Percentiles rank a stretch among this genome's conserved stretches.
phyloP scores from a whole-genome alignment of 345 rosid genomes.

The Eucalyptus sp. region DNA sequence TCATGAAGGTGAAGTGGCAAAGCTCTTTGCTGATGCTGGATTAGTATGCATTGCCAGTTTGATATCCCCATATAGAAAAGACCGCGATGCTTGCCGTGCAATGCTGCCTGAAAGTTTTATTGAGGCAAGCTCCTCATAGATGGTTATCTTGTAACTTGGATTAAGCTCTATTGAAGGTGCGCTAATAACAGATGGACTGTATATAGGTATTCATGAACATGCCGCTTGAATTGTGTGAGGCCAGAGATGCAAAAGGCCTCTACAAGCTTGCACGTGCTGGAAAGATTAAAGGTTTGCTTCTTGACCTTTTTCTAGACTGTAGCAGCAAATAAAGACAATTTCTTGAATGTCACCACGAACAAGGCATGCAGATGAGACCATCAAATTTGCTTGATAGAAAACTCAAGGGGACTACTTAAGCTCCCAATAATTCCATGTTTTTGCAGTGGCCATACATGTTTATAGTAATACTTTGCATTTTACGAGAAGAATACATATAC shows the following conservation, averaged over 20 bases:
- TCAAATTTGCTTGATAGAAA: background rate
- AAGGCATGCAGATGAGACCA: background rate
- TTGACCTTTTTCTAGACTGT: background rate
- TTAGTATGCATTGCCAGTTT: conserved; percentile 82
- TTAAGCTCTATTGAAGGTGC: background rate
- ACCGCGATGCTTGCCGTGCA: conserved; percentile 79
- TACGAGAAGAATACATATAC: background rate
- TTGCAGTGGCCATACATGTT: background rate
- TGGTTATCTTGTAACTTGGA: background rate
- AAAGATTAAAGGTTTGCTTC: conserved; percentile 62
- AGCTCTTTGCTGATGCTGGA: conserved; percentile 91
- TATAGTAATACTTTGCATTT: background rate
- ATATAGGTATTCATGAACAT: conserved; percentile 84
- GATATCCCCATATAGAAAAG: conserved; percentile 87
- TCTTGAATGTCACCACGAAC: background rate
- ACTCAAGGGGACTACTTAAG: background rate
- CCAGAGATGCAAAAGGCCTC: conserved; percentile 83
- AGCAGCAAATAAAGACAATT: background rate
- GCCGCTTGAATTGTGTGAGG: conserved; percentile 70
- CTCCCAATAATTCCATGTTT: background rate
- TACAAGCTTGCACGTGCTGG: conserved; percentile 94
- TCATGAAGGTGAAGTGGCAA: conserved; percentile 72
- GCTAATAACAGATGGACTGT: background rate
- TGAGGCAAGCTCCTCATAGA: conserved; percentile 40
- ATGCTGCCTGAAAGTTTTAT: conserved; percentile 58